Conservation (phyloP, 139 green algal genomes). For the Chlorella sp. region DNA sequence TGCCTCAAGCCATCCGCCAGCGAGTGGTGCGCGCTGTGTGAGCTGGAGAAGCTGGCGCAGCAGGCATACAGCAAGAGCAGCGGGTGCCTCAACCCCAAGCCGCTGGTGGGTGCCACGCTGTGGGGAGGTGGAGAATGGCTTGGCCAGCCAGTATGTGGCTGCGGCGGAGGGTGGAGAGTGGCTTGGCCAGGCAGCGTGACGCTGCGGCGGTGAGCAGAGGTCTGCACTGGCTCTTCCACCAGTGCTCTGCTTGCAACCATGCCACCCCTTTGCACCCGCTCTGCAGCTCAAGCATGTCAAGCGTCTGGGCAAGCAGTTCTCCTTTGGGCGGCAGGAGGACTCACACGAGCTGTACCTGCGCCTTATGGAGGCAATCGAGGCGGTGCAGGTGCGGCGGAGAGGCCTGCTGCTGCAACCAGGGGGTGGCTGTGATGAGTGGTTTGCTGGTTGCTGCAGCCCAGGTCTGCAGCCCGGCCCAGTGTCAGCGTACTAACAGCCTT, state of each 20-base stretch:
- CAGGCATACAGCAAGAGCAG: background rate
- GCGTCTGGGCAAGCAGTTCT: constrained; percentile 45
- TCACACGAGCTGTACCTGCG: constrained; percentile 73
- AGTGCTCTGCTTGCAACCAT: background rate
- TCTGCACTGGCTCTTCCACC: background rate
- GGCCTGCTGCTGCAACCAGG: background rate
- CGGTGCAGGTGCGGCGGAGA: constrained; percentile 20
- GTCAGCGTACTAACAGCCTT: too few relatives aligned
- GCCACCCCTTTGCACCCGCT: background rate
- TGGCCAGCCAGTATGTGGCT: too few relatives aligned
- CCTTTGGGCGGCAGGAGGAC: constrained; percentile 73
- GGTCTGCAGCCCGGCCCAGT: too few relatives aligned
- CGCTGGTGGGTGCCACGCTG: constrained; percentile 30
- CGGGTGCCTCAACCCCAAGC: constrained; percentile 26
- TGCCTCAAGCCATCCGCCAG: constrained; percentile 29
- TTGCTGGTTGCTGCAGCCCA: too few relatives aligned
- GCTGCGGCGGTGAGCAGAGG: too few relatives aligned
- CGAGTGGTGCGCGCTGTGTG: constrained; percentile 51
- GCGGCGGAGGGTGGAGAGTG: too few relatives aligned
- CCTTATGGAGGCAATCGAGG: constrained; percentile 70
- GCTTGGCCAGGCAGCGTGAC: too few relatives aligned
- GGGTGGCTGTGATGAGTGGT: too few relatives aligned
- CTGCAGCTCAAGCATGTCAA: constrained; percentile 25
- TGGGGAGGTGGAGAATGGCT: background rate
- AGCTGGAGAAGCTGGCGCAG: constrained; percentile 45